phyloP scores from a whole-genome alignment of 495 filamentous ascomycete species.

The Pseudoneurospora amorphoporcata region DNA sequence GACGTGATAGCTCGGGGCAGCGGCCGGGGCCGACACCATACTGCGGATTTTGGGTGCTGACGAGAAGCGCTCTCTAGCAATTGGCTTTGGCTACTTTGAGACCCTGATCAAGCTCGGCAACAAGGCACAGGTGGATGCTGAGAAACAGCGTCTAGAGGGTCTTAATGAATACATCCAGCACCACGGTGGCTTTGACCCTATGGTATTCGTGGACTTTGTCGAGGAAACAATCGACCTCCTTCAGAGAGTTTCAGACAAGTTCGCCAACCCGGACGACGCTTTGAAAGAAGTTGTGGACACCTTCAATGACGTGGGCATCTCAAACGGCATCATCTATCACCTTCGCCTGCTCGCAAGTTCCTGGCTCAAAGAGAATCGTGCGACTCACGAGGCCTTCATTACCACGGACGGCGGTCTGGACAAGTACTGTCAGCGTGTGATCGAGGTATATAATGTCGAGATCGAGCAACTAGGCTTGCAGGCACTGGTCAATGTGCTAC shows the following conservation, averaged over 20 bases:
- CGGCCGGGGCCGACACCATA: neutral
- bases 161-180: slow-evolving; percentile 58
- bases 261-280: slow-evolving; percentile 45
- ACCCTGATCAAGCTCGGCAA: slow-evolving; percentile 59
- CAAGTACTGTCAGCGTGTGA: slow-evolving; percentile 55
- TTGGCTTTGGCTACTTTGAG: slow-evolving; percentile 91
- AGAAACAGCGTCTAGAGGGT: slow-evolving; percentile 59
- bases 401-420: slow-evolving; percentile 44
- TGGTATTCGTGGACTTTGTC: slow-evolving; percentile 75
- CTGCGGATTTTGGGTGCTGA: neutral
- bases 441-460: slow-evolving; percentile 69
- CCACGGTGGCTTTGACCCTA: slow-evolving; percentile 52
- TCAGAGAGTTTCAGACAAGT: slow-evolving; percentile 42
- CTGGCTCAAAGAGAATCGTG: slow-evolving; percentile 68
- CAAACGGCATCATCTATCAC: slow-evolving; percentile 61
- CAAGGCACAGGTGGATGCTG: slow-evolving; percentile 50
- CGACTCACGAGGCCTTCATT: slow-evolving; percentile 62
- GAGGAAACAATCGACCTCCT: slow-evolving; percentile 63
- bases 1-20: neutral
- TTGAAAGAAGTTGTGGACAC: slow-evolving; percentile 51
- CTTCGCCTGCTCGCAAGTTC: slow-evolving; percentile 71
- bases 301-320: slow-evolving; percentile 62
- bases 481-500: slow-evolving; percentile 65
- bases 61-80: slow-evolving; percentile 43
- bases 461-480: slow-evolving; percentile 82